Evolutionary conservation across 2,329 filamentous ascomycete species (phyloP).

Genomic region (Penicillium digitatum): DNA sequence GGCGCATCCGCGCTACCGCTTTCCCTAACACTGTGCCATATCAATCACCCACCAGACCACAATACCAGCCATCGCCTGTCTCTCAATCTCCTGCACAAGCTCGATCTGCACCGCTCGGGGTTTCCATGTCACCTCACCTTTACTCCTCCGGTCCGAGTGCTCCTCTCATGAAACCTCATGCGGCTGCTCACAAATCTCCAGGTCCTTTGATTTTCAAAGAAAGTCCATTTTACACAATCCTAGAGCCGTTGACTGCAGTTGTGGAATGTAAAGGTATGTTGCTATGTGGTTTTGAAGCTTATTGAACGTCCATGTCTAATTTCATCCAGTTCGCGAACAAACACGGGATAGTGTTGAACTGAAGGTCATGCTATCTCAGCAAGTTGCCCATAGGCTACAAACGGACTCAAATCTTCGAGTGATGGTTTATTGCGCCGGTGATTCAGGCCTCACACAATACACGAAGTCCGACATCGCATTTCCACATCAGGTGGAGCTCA

Average conservation of each 20-base stretch:
- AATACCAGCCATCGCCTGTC: constrained; percentile 25
- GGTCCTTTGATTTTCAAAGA: constrained; percentile 59
- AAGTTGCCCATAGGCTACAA: constrained; percentile 54
- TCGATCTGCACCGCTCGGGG: constrained; percentile 26
- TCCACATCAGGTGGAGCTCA: constrained; percentile 87
- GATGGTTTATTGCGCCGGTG: constrained; percentile 77
- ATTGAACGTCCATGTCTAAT: constrained; percentile 17
- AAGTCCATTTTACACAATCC: constrained; percentile 79
- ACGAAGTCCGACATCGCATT: constrained; percentile 70
- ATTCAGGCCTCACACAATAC: constrained; percentile 57
- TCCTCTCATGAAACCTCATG: constrained; percentile 1
- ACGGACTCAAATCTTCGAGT: constrained; percentile 63
- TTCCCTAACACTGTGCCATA: constrained; percentile 29
- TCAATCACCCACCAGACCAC: constrained; percentile 22
- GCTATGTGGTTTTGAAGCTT: not conserved
- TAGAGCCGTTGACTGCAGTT: constrained; percentile 61
- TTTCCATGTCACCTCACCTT: constrained; percentile 31
- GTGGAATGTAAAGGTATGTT: constrained; percentile 68
- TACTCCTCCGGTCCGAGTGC: constrained; percentile 27
- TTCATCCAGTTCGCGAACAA: constrained; percentile 52
- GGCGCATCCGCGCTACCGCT: constrained; percentile 31
- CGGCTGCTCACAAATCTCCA: constrained; percentile 31
- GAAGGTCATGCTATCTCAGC: constrained; percentile 55
- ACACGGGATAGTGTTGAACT: constrained; percentile 58
- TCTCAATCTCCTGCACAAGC: constrained; percentile 27